Evolutionary conservation across 306 rosid species (phyloP), one percentile per base, ranked within the genome.

Genomic region (Casuarina glauca): DNA sequence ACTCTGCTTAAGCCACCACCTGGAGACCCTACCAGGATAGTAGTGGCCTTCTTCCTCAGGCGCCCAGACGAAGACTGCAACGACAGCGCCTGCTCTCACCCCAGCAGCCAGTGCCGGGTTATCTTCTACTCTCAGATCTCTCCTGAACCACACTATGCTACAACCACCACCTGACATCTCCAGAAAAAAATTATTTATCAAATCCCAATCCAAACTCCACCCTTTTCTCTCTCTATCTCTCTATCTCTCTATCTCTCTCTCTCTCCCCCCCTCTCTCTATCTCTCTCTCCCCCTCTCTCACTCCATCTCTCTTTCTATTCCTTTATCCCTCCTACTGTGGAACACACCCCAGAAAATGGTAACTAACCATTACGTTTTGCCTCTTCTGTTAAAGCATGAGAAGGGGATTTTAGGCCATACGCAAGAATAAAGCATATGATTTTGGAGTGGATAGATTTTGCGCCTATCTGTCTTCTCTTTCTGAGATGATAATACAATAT

Each of bases 1-100:
- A 69, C 98, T 96, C 54, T 93, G 87, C 57, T 93, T 96, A 17
- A 96, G 96, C 99, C 99, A 96, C 99, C 99, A 96, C 76, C 99
- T 81, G 2, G 99, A 96, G 1, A 96, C 99, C 74, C 98, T 86
- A 2, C 99, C 99, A 9, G 98, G 99, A 54, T 93, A 82, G 70
- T 10, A 96, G 78, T 92, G 90, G 35, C 99, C 99, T 63, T 93
- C 99, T 68, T 96, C 99, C 38, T 96, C 99, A 75, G 99, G 99
- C 55, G 98, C 99, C 98, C 98, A 96, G 5, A 96, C 81, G 70
- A 91, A 96, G n/a, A 96, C 90, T 19, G 91, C 92, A 55, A 96
- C 81, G 26, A 93, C 97, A 39, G 93, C 91, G 6, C 99, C 99
- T 16, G 93, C 89, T 87, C 99, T 86, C 6, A 96, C 97, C 55